These are phyloP conservation scores for Hypoxylon sp. DNA, from an alignment of 2,329 filamentous ascomycete genomes.

Conservation along the genomic window DNA sequence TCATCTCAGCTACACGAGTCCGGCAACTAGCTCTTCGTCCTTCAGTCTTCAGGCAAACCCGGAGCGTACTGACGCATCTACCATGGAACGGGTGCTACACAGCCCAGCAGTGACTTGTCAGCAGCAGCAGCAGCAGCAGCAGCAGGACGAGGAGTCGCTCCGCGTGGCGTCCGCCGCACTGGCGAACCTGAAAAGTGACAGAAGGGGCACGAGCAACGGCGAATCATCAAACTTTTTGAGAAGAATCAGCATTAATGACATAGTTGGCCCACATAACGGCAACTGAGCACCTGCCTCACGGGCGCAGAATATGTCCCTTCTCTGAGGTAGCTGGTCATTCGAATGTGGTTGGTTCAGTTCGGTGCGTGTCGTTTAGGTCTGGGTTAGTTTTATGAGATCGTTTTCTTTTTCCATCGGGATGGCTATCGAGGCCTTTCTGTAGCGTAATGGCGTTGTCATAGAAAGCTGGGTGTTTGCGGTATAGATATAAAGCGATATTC, in stretches of 20 bases:
- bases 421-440: slow-evolving; percentile 15
- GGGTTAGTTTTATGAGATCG: background rate
- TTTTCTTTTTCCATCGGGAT: slow-evolving; percentile 1
- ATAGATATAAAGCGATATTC: background rate
- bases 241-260: slow-evolving; percentile 63
- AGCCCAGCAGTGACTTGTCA: slow-evolving; percentile 68
- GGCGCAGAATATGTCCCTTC: too few species aligned
- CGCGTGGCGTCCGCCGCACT: slow-evolving; percentile 87
- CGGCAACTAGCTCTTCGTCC: slow-evolving; percentile 54
- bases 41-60: slow-evolving; percentile 54
- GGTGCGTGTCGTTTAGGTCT: background rate
- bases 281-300: slow-evolving; percentile 44
- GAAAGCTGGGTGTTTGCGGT: too few species aligned
- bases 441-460: too few species aligned
- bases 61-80: too few species aligned
- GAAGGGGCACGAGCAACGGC: slow-evolving; percentile 57
- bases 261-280: slow-evolving; percentile 62
- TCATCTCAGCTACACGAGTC: slow-evolving; percentile 52
- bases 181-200: slow-evolving; percentile 85
- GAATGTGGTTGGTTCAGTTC: background rate
- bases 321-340: background rate
- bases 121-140: slow-evolving; percentile 61
- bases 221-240: slow-evolving; percentile 51
- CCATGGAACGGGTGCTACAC: too few species aligned
- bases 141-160: slow-evolving; percentile 76